These are phyloP conservation scores for Parsonsia alboflavescens DNA, from an alignment of 257 asterid species.

Conservation along the genomic window DNA sequence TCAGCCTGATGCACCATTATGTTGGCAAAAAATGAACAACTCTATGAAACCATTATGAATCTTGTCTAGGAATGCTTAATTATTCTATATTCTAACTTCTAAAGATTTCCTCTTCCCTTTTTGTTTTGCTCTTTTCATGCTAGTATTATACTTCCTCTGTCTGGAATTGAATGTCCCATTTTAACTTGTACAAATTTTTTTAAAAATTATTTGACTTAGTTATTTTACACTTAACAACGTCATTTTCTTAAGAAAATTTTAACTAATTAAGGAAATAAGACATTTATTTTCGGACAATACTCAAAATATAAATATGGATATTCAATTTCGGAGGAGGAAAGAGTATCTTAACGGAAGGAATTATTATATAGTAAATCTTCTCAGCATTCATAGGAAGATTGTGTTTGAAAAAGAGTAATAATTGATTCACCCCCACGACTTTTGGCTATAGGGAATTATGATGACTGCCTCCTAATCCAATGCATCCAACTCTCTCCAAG, in stretches of 20 bases:
- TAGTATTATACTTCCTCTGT: background rate
- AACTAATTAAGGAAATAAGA: too few species aligned
- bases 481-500: background rate
- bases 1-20: conserved; percentile 19
- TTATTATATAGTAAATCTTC: background rate
- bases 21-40: conserved; percentile 10
- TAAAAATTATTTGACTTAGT: too few species aligned
- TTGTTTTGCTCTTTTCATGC: background rate
- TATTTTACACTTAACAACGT: too few species aligned
- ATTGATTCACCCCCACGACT: conserved; percentile 10
- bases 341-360: too few species aligned
- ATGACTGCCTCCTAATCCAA: conserved; percentile 5
- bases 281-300: too few species aligned
- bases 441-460: conserved; percentile 10
- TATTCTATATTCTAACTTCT: background rate
- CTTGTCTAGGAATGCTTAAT: conserved; percentile 6
- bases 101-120: background rate
- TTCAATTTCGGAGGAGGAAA: too few species aligned
- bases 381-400: background rate
- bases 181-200: too few species aligned
- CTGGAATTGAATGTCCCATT: too few species aligned
- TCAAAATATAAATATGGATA: too few species aligned
- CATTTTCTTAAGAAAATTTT: too few species aligned
- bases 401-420: conserved; percentile 11
- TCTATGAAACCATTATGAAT: conserved; percentile 11